Conservation (phyloP, 1,284 basidiomycete species). For the Ustilago cynodontis region DNA sequence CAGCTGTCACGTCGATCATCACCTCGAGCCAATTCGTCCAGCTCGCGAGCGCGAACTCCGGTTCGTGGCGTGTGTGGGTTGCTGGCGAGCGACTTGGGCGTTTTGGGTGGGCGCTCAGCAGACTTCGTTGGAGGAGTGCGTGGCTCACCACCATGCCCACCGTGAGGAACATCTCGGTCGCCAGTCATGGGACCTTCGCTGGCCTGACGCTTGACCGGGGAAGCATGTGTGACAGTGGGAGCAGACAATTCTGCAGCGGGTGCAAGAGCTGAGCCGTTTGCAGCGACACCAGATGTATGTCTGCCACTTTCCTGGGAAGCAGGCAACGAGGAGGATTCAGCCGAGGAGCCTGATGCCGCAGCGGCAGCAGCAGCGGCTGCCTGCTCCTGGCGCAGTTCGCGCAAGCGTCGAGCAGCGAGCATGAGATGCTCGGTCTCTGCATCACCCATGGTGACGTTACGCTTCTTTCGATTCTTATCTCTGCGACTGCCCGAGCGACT, state of each 20-base stretch:
- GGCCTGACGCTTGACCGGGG: conserved; percentile 50
- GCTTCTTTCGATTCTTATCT: conserved; percentile 50
- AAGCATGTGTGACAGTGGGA: conserved; percentile 27
- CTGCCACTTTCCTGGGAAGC: conserved; percentile 37
- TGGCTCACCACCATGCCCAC: conserved; percentile 17
- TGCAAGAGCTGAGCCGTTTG: conserved; percentile 25
- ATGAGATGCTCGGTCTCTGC: conserved; percentile 71
- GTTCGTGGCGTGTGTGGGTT: conserved; percentile 45
- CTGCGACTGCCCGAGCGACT: conserved; percentile 49
- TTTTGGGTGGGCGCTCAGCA: conserved; percentile 47
- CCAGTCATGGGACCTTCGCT: conserved; percentile 46
- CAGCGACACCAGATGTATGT: background rate
- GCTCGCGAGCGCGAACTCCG: conserved; percentile 37
- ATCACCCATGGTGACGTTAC: conserved; percentile 70
- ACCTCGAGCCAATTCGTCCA: conserved; percentile 36
- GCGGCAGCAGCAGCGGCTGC: conserved; percentile 23
- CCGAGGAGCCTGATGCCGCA: conserved; percentile 17
- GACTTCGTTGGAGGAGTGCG: conserved; percentile 38
- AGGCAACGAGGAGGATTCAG: conserved; percentile 19
- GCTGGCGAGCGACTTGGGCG: conserved; percentile 41
- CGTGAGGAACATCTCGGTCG: conserved; percentile 22
- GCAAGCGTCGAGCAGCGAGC: conserved; percentile 68
- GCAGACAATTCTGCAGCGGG: conserved; percentile 31
- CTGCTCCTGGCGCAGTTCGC: conserved; percentile 56
- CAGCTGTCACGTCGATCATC: conserved; percentile 45